Conservation (phyloP, 106 monocot genomes). For the Dendrobium nobile region DNA sequence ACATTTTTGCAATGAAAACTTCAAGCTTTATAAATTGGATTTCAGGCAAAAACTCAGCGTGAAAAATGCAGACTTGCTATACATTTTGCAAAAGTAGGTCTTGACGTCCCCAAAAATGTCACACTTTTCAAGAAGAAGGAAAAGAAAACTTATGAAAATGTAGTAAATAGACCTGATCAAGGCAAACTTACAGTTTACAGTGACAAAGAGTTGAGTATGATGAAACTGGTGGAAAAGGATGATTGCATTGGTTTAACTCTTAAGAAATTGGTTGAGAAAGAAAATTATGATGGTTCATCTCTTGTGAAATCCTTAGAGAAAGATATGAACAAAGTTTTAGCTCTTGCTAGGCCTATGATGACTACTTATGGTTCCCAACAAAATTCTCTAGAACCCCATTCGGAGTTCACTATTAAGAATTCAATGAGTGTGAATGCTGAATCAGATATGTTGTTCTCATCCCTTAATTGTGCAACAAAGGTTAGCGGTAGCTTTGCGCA, state of each 20-base stretch:
- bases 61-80: constrained; percentile 63
- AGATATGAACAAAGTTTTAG: background rate
- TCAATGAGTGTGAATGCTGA: background rate
- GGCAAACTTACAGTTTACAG: background rate
- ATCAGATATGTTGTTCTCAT: background rate
- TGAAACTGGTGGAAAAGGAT: constrained; percentile 10
- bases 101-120: constrained; percentile 53
- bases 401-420: background rate
- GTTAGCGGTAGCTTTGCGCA: background rate
- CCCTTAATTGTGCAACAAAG: background rate
- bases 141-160: constrained; percentile 10
- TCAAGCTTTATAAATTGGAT: background rate
- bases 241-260: background rate
- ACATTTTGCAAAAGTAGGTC: constrained; percentile 75
- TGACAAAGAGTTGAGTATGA: background rate
- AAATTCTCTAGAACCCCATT: background rate
- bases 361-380: background rate
- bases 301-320: background rate
- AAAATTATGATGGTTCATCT: background rate
- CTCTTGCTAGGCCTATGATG: background rate
- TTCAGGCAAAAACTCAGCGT: constrained; percentile 52
- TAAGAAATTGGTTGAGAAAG: background rate
- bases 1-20: background rate
- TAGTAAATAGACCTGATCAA: background rate
- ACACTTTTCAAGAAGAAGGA: constrained; percentile 43